Conservation (phyloP, 208 protist species). For the Acanthamoeba castellanii region DNA sequence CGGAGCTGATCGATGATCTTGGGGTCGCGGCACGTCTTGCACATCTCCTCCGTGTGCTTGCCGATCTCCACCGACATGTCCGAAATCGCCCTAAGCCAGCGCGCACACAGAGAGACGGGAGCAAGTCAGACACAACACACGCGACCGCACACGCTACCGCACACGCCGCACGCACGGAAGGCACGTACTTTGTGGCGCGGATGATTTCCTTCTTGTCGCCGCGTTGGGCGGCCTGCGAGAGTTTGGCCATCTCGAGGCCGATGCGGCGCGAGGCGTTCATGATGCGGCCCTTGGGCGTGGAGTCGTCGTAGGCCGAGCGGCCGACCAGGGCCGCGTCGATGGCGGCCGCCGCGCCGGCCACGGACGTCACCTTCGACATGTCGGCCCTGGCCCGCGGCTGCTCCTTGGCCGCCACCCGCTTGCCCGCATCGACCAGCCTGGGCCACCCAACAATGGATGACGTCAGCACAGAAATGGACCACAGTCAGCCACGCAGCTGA, state of each 20-base stretch:
- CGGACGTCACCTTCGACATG: slow-evolving; percentile 53
- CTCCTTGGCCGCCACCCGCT: slow-evolving; percentile 51
- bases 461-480: not conserved
- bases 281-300: slow-evolving; percentile 56
- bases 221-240: slow-evolving; percentile 25
- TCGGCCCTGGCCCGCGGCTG: slow-evolving; percentile 35
- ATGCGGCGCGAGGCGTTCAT: slow-evolving; percentile 37
- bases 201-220: slow-evolving; percentile 70
- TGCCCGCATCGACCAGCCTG: slow-evolving; percentile 34
- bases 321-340: slow-evolving; percentile 35
- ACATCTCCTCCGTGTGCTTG: slow-evolving; percentile 66
- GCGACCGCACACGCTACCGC: not conserved
- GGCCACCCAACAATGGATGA: not conserved
- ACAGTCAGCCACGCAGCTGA: not conserved
- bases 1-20: slow-evolving; percentile 60
- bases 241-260: slow-evolving; percentile 64
- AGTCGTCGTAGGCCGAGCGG: not conserved
- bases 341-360: slow-evolving; percentile 47
- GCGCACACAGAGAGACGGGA: not conserved
- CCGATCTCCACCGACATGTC: slow-evolving; percentile 57
- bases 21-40: slow-evolving; percentile 58
- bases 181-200: slow-evolving; percentile 14
- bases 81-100: not conserved
- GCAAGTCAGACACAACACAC: not conserved
- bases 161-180: not conserved